Base-by-base conservation (phyloP, 306 rosid species). In the Cotoneaster glaucophyllus region DNA sequence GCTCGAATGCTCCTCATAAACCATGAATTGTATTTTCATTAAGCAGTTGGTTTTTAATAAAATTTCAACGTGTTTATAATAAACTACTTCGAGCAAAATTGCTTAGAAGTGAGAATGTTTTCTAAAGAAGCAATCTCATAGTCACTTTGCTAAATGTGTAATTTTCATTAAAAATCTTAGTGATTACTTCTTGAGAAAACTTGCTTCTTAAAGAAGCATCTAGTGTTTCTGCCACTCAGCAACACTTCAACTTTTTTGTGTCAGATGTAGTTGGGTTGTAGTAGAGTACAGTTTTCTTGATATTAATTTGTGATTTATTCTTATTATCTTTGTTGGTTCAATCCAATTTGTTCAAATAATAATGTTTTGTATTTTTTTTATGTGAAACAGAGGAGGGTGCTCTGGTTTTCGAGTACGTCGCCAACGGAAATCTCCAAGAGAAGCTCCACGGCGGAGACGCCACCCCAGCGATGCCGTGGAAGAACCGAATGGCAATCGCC, bases 361-460 rank as follows among this genome's bases (percentile, higher is more conserved):
- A 5, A 26, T 62, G 7, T 73, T 4, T 18, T 18, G 24, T 1
- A 31, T 32, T 11, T 11, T 43, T 43, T 25, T 24, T 43, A 11
- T 13, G 6, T 18, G 53, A 21, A 29, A 76, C 80, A 77, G 90
- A 80, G 8, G 84, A 74, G 57, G 85, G 86, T 14, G 90, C 83
- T 8, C 54, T 87, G 59, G 83, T 87, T 39, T 80, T 87, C 29
- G 90, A 84, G 67, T 82, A 79, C 53, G 82, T 71, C 2, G 18
- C 88, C 32, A 84, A 84, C 70, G 88, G 88, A 22, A 84, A 26
- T 56, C 67, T 87, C 58, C 86, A 84, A 39, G 90, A 87, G 71
- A 84, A 79, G 71, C 90, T 84, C 32, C 86, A 86, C 57, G 66
- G 72, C 5, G 67, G 50, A 8, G 73, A 14, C 43, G 34, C 21